Evolutionary conservation across 805 yeast species (phyloP).

Genomic region (Torulaspora indica): DNA sequence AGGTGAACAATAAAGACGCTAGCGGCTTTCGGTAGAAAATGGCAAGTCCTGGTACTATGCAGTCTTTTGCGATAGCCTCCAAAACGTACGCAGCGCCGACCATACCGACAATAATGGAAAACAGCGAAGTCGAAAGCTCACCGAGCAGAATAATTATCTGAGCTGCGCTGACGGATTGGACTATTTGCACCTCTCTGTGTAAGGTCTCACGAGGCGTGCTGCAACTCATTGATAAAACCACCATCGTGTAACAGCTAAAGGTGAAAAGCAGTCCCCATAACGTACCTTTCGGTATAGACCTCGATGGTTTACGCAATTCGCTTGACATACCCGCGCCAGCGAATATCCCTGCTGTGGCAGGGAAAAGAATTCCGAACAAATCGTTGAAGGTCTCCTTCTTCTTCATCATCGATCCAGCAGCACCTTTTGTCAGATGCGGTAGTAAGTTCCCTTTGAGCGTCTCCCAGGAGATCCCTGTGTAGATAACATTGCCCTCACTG

Average conservation of each 20-base stretch:
- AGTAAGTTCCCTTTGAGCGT: constrained; percentile 62
- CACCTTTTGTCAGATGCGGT: constrained; percentile 82
- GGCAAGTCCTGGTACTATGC: constrained; percentile 73
- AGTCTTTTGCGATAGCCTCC: constrained; percentile 87
- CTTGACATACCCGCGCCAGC: constrained; percentile 99
- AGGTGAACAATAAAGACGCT: constrained; percentile 65
- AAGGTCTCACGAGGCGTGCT: constrained; percentile 77
- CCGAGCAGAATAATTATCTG: constrained; percentile 72
- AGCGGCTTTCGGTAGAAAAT: constrained; percentile 63
- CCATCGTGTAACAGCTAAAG: constrained; percentile 69
- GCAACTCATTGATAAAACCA: constrained; percentile 73
- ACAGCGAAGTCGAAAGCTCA: constrained; percentile 86
- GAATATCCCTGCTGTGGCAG: constrained; percentile 97
- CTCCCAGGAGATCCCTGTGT: constrained; percentile 70
- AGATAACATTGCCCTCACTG: constrained; percentile 45
- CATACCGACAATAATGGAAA: constrained; percentile 91
- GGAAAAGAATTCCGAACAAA: constrained; percentile 92
- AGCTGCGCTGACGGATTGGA: constrained; percentile 73
- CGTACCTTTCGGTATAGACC: constrained; percentile 91
- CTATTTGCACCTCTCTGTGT: constrained; percentile 72
- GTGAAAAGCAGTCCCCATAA: constrained; percentile 76
- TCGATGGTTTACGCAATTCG: constrained; percentile 78
- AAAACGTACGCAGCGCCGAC: constrained; percentile 91
- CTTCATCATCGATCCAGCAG: constrained; percentile 75
- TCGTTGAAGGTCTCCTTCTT: constrained; percentile 72